Percentiles rank a stretch among this genome's conserved stretches.
Evolutionary conservation across 1,139 yeast species (phyloP).

Genomic region (Kodamaea derodonti): DNA sequence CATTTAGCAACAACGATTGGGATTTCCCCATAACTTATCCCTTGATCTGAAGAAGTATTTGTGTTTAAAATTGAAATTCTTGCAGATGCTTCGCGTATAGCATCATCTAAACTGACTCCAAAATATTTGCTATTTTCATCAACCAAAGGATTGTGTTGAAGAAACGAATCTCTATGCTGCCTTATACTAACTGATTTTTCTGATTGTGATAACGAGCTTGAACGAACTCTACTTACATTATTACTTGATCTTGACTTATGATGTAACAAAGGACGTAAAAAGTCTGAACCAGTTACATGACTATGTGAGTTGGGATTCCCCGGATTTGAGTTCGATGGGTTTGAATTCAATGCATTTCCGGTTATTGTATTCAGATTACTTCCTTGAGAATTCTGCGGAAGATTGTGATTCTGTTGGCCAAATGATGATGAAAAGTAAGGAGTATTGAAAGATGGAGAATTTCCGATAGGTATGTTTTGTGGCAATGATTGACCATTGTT

Average conservation of each 20-base stretch:
- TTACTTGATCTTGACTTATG: slow-evolving; percentile 50
- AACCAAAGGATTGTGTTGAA: slow-evolving; percentile 41
- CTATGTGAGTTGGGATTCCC: neutral
- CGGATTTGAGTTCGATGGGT: neutral
- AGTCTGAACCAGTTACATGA: slow-evolving; percentile 16
- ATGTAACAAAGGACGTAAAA: slow-evolving; percentile 44
- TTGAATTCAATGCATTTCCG: too few species aligned
- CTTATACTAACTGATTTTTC: slow-evolving; percentile 36
- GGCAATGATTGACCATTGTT: neutral
- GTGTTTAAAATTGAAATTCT: slow-evolving; percentile 61
- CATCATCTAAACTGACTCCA: slow-evolving; percentile 75
- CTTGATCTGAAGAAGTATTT: slow-evolving; percentile 45
- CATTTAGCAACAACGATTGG: slow-evolving; percentile 95
- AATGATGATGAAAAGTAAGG: neutral
- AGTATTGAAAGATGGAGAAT: neutral
- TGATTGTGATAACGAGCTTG: slow-evolving; percentile 34
- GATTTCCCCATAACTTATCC: slow-evolving; percentile 69
- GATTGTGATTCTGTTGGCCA: neutral
- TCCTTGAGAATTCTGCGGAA: neutral
- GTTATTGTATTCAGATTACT: too few species aligned
- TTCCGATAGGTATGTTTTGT: neutral
- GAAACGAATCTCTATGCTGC: slow-evolving; percentile 55
- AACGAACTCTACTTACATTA: slow-evolving; percentile 41
- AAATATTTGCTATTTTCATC: slow-evolving; percentile 61
- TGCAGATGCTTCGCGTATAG: slow-evolving; percentile 72